Evolutionary conservation across 805 yeast species (phyloP), one percentile per base, ranked within the genome.

Genomic region (Jamesozyma lodderae): DNA sequence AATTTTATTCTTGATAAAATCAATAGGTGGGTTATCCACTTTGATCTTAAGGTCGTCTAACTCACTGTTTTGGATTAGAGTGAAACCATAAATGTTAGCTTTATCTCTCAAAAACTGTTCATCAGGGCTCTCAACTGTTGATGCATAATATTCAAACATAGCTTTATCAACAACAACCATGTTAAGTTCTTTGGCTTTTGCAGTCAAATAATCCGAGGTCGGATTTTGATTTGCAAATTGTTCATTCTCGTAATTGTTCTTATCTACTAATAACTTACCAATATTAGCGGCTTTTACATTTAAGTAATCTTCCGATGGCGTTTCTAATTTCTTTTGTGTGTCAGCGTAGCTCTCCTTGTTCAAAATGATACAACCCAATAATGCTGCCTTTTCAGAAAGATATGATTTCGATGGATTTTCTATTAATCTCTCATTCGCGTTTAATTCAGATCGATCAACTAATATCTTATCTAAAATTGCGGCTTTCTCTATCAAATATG

Each of bases 321-420:
- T 31, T 16, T 15, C 6, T 19, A 7, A 48, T n/a, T 17, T 29
- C 32, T 3, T 29, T 14, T 5, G 23, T 15, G 3, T 21, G 20
- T n/a, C n/a, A n/a, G n/a, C n/a, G n/a, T n/a, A n/a, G n/a, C n/a
- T n/a, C n/a, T n/a, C n/a, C n/a, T n/a, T n/a, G n/a, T n/a, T n/a
- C n/a, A n/a, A n/a, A n/a, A n/a, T n/a, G n/a, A n/a, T n/a, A n/a
- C n/a, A n/a, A n/a, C 32, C 43, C 2, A 24, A 28, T 13, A 14
- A 8, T 13, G 17, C 22, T 11, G 48, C 46, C 27, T 42, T 42
- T 14, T 40, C 41, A 9, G 32, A 19, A 16, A 47, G 32, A 20
- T 26, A 41, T 8, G 33, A 37, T 31, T 37, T 41, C 7, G 40
- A 19, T 8, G 47, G 46, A 6, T 31, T 19, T 4, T 10, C 21